These are phyloP conservation scores for Sporopachydermia lactativora DNA, from an alignment of 805 yeast genomes.

Conservation along the genomic window DNA sequence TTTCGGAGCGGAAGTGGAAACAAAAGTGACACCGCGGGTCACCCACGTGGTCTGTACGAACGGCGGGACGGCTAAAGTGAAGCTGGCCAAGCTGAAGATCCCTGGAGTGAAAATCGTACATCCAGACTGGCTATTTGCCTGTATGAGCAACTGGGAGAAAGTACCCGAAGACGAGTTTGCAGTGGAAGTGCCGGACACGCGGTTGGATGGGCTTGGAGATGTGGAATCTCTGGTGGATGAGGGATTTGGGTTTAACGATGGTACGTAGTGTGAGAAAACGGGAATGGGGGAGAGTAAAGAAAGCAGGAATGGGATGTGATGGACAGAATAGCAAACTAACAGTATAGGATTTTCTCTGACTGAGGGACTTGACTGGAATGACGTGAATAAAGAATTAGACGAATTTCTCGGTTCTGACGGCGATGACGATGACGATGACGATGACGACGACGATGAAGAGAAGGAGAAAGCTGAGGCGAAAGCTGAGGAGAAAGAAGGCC, in stretches of 20 bases:
- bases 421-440: constrained; percentile 13
- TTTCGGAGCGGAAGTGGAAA: constrained; percentile 78
- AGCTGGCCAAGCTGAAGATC: constrained; percentile 52
- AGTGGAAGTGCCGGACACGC: constrained; percentile 36
- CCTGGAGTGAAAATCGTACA: constrained; percentile 63
- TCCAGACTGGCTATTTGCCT: constrained; percentile 86
- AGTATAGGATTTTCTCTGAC: constrained; percentile 19
- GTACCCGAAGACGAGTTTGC: constrained; percentile 48
- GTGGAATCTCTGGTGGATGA: too few relatives aligned
- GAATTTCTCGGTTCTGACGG: constrained; percentile 25
- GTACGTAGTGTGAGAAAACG: too few relatives aligned
- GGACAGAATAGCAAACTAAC: too few relatives aligned
- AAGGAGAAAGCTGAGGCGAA: constrained; percentile 7
- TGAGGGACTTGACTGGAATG: constrained; percentile 32
- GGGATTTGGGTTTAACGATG: too few relatives aligned
- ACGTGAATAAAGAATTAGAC: constrained; percentile 40
- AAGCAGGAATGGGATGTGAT: too few relatives aligned
- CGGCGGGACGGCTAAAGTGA: constrained; percentile 72
- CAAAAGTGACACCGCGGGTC: constrained; percentile 54
- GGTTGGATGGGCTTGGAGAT: constrained; percentile 28
- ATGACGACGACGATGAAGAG: constrained; percentile 7
- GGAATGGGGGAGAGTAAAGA: too few relatives aligned
- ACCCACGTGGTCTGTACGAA: constrained; percentile 83
- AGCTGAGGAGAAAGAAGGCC: constrained; percentile 3
- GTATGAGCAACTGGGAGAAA: constrained; percentile 66